A percentile compares a stretch with the other conserved stretches of the same genome.
Evolutionary conservation across 371 early-diverging fungal genomes (phyloP).

Genomic region (Vairimorpha ceranae): DNA sequence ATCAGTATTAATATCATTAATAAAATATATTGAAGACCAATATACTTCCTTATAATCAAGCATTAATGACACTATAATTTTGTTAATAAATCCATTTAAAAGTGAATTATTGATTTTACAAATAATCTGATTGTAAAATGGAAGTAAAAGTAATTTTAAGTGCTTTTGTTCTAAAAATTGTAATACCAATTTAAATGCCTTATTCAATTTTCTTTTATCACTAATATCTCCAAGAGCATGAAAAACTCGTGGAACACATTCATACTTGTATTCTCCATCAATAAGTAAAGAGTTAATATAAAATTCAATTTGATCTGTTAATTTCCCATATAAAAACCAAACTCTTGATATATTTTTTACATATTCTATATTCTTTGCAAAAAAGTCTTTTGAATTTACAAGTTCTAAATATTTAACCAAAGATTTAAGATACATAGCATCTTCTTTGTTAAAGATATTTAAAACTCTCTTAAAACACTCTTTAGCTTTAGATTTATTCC

Average conservation of each 20-base stretch:
- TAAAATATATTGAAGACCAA: conserved; percentile 56
- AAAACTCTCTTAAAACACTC: conserved; percentile 45
- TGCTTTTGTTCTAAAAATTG: neutral
- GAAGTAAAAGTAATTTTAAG: conserved; percentile 19
- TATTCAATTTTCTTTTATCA: conserved; percentile 8
- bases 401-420: conserved; percentile 43
- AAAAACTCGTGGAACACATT: conserved; percentile 60
- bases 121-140: conserved; percentile 58
- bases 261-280: conserved; percentile 47
- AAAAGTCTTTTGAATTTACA: conserved; percentile 41
- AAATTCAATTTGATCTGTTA: conserved; percentile 43
- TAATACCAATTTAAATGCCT: conserved; percentile 6
- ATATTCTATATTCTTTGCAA: conserved; percentile 21
- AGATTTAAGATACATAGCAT: neutral
- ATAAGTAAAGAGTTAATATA: conserved; percentile 40
- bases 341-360: conserved; percentile 41
- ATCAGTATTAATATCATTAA: conserved; percentile 53
- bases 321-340: conserved; percentile 57
- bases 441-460: conserved; percentile 17
- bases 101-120: conserved; percentile 3
- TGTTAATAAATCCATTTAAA: neutral
- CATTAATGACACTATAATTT: neutral
- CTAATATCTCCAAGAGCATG: conserved; percentile 48
- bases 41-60: conserved; percentile 49
- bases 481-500: conserved; percentile 49